Percentiles rank a stretch among this genome's conserved stretches.
Evolutionary conservation across 805 yeast genomes (phyloP).

Genomic region (Wickerhamomyces tratensis): DNA sequence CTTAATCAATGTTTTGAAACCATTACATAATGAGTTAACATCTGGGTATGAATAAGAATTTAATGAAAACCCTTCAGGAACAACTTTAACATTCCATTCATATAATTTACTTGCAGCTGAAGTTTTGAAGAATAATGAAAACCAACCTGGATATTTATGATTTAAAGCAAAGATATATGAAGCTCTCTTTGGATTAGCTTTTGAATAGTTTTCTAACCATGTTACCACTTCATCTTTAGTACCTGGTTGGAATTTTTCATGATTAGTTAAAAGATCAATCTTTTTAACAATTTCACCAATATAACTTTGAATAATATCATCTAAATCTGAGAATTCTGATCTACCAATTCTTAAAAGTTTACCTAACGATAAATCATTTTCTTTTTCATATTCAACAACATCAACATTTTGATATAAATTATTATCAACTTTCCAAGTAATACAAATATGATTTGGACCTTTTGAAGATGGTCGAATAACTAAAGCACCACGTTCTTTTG

Average conservation of each 20-base stretch:
- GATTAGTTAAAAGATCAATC: constrained; percentile 73
- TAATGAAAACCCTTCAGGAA: constrained; percentile 77
- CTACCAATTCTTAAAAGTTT: constrained; percentile 55
- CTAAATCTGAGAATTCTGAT: constrained; percentile 73
- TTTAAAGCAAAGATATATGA: constrained; percentile 89
- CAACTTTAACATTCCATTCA: constrained; percentile 88
- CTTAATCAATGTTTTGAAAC: constrained; percentile 66
- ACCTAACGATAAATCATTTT: constrained; percentile 53
- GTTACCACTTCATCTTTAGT: constrained; percentile 69
- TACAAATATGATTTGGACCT: constrained; percentile 80
- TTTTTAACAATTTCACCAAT: constrained; percentile 75
- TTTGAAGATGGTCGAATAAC: constrained; percentile 92
- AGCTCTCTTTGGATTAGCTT: constrained; percentile 84
- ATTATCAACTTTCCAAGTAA: constrained; percentile 95
- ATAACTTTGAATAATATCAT: constrained; percentile 84
- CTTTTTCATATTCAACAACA: constrained; percentile 65
- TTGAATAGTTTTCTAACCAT: constrained; percentile 82
- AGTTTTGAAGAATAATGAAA: constrained; percentile 77
- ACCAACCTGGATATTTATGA: constrained; percentile 91
- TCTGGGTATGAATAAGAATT: constrained; percentile 81
- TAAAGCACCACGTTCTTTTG: constrained; percentile 81
- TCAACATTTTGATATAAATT: constrained; percentile 87
- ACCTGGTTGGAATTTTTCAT: constrained; percentile 85
- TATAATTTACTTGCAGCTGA: constrained; percentile 57
- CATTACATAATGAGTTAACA: constrained; percentile 82